Evolutionary conservation across 768 basidiomycete species (phyloP).

Genomic region (Suillus lakei): DNA sequence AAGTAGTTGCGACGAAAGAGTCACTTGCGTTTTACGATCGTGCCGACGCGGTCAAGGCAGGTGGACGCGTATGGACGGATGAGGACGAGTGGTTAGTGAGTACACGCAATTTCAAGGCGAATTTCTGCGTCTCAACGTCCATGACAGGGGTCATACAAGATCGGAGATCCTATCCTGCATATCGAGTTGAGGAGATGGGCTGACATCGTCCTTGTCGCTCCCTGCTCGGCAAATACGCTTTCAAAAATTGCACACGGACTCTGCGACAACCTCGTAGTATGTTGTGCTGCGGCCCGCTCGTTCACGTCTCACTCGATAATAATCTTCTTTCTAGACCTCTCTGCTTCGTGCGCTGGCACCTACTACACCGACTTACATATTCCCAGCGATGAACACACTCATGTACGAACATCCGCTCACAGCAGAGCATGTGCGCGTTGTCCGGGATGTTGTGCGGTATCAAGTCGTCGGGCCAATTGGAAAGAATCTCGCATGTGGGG

Average conservation of each 20-base stretch:
- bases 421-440: slow-evolving; percentile 74
- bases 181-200: slow-evolving; percentile 96
- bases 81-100: slow-evolving; percentile 92
- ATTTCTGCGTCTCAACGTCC: background rate
- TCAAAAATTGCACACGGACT: slow-evolving; percentile 88
- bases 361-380: slow-evolving; percentile 84
- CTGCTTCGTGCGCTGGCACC: slow-evolving; percentile 85
- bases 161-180: slow-evolving; percentile 93
- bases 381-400: slow-evolving; percentile 98
- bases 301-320: no score
- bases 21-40: slow-evolving; percentile 79
- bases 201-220: slow-evolving; percentile 92
- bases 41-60: slow-evolving; percentile 51
- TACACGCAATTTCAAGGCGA: slow-evolving; percentile 11
- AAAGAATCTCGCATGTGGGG: slow-evolving; percentile 90
- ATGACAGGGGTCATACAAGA: slow-evolving; percentile 65
- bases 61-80: slow-evolving; percentile 83
- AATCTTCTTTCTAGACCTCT: slow-evolving; percentile 55
- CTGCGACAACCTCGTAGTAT: slow-evolving; percentile 90
- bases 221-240: slow-evolving; percentile 96
- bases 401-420: slow-evolving; percentile 98
- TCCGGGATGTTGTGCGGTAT: slow-evolving; percentile 80
- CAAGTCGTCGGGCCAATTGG: slow-evolving; percentile 85
- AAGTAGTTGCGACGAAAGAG: slow-evolving; percentile 82
- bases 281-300: slow-evolving; percentile 7